Evolutionary conservation across 208 protist genomes (phyloP).

Genomic region (Leishmania martiniquensis): DNA sequence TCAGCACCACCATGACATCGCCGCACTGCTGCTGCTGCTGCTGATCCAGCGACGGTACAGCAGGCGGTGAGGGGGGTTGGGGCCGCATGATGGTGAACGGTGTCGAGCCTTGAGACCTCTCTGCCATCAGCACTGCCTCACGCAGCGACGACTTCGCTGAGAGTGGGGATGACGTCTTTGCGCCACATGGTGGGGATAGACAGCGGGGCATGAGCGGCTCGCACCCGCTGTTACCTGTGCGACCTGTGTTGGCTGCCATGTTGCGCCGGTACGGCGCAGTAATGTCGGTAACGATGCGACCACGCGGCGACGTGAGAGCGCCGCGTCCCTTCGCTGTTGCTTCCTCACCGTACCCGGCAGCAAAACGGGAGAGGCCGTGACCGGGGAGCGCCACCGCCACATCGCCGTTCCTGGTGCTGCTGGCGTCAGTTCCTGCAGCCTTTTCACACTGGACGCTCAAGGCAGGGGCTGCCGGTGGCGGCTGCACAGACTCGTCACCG

Average conservation of each 20-base stretch:
- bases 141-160: background rate
- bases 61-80: background rate
- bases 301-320: slow-evolving; percentile 25
- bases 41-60: background rate
- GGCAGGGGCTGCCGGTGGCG: background rate
- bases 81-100: slow-evolving; percentile 19
- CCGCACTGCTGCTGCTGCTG: background rate
- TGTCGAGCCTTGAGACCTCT: slow-evolving; percentile 1
- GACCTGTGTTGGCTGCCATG: slow-evolving; percentile 15
- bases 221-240: slow-evolving; percentile 14
- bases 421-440: background rate
- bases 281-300: slow-evolving; percentile 30
- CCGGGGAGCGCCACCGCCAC: slow-evolving; percentile 7
- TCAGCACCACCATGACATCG: background rate
- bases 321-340: background rate
- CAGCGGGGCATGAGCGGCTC: slow-evolving; percentile 19
- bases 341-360: slow-evolving; percentile 31
- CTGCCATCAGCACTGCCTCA: background rate
- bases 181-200: background rate
- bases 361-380: slow-evolving; percentile 21
- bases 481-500: background rate
- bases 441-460: background rate
- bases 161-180: background rate
- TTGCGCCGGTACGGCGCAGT: slow-evolving; percentile 35
- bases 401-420: background rate